Evolutionary conservation across 75 land plant genomes (phyloP), one percentile per base, ranked within the genome.

Genomic region (Sequoia sempervirens): DNA sequence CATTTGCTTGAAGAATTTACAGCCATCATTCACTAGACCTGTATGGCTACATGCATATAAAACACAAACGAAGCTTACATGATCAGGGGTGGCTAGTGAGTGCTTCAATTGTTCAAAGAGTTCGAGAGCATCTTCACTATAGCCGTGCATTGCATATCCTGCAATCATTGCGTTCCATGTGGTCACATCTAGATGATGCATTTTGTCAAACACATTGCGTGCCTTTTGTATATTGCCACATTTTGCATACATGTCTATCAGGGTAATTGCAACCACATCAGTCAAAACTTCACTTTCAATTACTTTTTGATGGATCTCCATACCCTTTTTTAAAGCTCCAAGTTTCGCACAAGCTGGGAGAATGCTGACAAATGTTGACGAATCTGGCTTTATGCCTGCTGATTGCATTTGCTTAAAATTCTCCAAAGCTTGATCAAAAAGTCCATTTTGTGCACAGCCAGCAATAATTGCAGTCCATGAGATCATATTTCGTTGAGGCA

Each of bases 401-500:
- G 53, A 12, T 15, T n/a, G 73, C 94, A 93, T 93, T 28, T 37
- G 76, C 15, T 30, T n/a, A 76, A 88, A 93, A 18, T 86, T 3
- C 17, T 82, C 40, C 47, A 91, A 34, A n/a, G 92, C 90, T 28
- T 89, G 64, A 14, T 86, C 70, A 15, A 43, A 69, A 36, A 41
- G 30, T 14, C 89, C 89, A 53, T 86, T 79, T 47, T 76, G 86
- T 28, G 88, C 37, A 45, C 87, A 86, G 74, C 90, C 90, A 30
- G 89, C 87, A 66, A 92, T 80, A 78, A 89, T 45, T 18, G 90
- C 92, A 75, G 89, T 92, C 94, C 94, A 92, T 2, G 90, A 80
- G 18, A 92, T 87, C 32, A 89, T 66, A 83, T n/a, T 85, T 80
- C 91, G 82, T 23, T 81, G 70, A 84, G 86, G 66, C 90, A 90